Evolutionary conservation across 345 rosid species (phyloP).

Genomic region (Camelina sativa): DNA sequence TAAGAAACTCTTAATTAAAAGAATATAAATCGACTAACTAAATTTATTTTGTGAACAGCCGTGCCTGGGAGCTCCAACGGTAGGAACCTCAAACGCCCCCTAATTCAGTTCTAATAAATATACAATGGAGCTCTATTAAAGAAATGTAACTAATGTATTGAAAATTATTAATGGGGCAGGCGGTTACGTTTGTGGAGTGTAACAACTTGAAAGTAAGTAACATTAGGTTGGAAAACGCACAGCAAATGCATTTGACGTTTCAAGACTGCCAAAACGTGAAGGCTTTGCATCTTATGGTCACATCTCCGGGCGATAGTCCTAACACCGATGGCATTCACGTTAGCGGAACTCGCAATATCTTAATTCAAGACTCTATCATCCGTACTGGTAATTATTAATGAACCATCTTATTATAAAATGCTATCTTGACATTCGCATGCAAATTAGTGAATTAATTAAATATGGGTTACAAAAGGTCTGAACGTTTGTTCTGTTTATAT

Average conservation of each 20-base stretch:
- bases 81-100: conserved; percentile 45
- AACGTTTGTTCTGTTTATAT: background rate
- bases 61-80: conserved; percentile 83
- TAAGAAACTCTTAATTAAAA: background rate
- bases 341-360: conserved; percentile 61
- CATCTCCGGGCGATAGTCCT: conserved; percentile 77
- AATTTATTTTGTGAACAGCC: conserved; percentile 53
- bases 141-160: background rate
- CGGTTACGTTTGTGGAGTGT: conserved; percentile 71
- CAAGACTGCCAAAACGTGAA: conserved; percentile 59
- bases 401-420: background rate
- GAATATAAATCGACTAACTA: background rate
- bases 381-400: conserved; percentile 58
- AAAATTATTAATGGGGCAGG: conserved; percentile 50
- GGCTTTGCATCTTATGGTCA: conserved; percentile 57
- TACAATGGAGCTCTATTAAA: background rate
- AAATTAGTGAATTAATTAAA: background rate
- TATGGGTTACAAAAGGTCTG: background rate
- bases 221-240: conserved; percentile 69
- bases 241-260: conserved; percentile 76
- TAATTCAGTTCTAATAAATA: background rate
- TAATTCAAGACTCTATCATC: conserved; percentile 60
- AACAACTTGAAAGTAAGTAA: conserved; percentile 60
- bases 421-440: background rate
- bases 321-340: conserved; percentile 96